Evolutionary conservation across 2,329 filamentous ascomycete species (phyloP).

Genomic region (Aspergillus quadricinctus): DNA sequence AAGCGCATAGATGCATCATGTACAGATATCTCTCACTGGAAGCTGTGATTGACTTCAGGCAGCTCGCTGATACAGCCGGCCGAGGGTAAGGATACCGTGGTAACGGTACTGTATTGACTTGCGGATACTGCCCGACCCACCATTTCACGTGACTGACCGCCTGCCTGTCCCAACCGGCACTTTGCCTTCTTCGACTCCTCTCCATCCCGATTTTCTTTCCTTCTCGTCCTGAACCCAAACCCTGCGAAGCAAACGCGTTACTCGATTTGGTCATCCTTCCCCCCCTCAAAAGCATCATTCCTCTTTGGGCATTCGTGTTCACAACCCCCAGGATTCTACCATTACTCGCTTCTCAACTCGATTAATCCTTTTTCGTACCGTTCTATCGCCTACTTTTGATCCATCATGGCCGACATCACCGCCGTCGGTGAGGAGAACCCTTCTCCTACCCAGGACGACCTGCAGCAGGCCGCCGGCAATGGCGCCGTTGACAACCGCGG

Average conservation of each 20-base stretch:
- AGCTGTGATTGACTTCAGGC: not conserved
- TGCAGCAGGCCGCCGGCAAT: constrained; percentile 61
- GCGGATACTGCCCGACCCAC: not conserved
- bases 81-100: not conserved
- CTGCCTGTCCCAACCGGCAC: constrained; percentile 25
- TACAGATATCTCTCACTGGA: not conserved
- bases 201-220: constrained; percentile 27
- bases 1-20: not conserved
- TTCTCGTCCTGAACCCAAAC: constrained; percentile 38
- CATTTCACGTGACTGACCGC: constrained; percentile 28
- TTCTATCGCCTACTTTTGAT: constrained; percentile 10
- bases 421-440: constrained; percentile 73
- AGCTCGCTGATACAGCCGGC: not conserved
- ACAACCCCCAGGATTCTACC: constrained; percentile 15
- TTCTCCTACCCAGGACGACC: constrained; percentile 67
- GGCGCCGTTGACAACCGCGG: constrained; percentile 71
- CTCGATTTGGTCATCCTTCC: constrained; percentile 43
- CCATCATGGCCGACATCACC: constrained; percentile 70
- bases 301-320: constrained; percentile 39
- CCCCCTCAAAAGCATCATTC: constrained; percentile 40
- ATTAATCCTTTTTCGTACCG: constrained; percentile 7
- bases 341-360: constrained; percentile 9
- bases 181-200: constrained; percentile 33
- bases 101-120: not conserved
- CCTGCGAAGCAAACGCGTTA: constrained; percentile 44